Evolutionary conservation across 345 rosid genomes (phyloP).

Genomic region (Fremontodendron californicum): DNA sequence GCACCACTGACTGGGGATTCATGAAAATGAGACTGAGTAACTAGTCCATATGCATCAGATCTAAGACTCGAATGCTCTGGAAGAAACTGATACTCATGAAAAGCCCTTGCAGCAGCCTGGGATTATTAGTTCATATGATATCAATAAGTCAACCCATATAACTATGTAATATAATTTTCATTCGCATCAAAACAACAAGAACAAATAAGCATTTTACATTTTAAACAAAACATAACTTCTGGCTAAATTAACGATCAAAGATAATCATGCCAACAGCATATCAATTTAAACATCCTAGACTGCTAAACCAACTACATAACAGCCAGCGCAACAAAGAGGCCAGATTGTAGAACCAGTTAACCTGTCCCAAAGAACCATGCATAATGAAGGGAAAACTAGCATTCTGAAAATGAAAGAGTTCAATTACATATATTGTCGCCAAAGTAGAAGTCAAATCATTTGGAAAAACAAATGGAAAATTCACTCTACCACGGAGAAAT

Average conservation of each 20-base stretch:
- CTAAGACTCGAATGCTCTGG: slow-evolving; percentile 53
- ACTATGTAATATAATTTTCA: background rate
- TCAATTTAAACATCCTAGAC: background rate
- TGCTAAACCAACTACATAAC: background rate
- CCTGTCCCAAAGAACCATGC: background rate
- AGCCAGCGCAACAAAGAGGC: background rate
- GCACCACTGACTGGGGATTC: slow-evolving; percentile 47
- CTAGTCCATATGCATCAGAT: slow-evolving; percentile 49
- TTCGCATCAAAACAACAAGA: background rate
- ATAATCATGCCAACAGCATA: background rate
- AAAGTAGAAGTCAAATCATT: background rate
- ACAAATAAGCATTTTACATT: slow-evolving; percentile 5
- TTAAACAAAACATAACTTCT: background rate
- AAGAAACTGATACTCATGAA: slow-evolving; percentile 62
- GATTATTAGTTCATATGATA: slow-evolving; percentile 5
- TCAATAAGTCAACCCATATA: slow-evolving; percentile 1
- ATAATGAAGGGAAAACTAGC: background rate
- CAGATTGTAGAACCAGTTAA: background rate
- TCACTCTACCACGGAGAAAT: background rate
- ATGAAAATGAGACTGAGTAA: slow-evolving; percentile 48
- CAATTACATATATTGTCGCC: background rate
- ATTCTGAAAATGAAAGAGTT: background rate
- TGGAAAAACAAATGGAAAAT: background rate
- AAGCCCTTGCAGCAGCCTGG: slow-evolving; percentile 51
- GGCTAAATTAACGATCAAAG: background rate